Evolutionary conservation across 805 yeast genomes (phyloP).

Genomic region (Tetrapisispora taiwanensis): DNA sequence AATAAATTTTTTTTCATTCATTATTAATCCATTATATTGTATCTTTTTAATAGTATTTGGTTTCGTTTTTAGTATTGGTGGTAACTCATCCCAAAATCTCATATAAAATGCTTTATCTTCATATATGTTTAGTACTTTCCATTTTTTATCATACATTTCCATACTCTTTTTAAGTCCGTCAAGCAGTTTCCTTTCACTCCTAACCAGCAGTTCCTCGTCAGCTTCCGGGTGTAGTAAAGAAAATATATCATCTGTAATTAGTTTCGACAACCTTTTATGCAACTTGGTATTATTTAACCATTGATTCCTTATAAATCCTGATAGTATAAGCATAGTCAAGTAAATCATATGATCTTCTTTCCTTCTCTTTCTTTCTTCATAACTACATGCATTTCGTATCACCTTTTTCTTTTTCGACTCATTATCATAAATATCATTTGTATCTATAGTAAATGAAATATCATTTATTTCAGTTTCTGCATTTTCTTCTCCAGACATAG

Average conservation of each 20-base stretch:
- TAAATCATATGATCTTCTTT: slow-evolving; percentile 47
- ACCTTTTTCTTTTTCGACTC: slow-evolving; percentile 14
- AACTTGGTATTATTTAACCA: slow-evolving; percentile 57
- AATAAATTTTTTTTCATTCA: slow-evolving; percentile 33
- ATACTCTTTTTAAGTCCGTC: slow-evolving; percentile 67
- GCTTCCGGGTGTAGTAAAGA: slow-evolving; percentile 40
- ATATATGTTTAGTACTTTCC: slow-evolving; percentile 35
- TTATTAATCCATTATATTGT: slow-evolving; percentile 15
- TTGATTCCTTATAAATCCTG: slow-evolving; percentile 56
- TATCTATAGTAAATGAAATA: slow-evolving; percentile 20
- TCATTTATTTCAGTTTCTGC: slow-evolving; percentile 13
- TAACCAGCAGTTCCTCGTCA: slow-evolving; percentile 30
- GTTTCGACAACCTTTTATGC: slow-evolving; percentile 31
- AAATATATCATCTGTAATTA: slow-evolving; percentile 40
- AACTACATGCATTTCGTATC: slow-evolving; percentile 32
- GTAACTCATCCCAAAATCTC: slow-evolving; percentile 40
- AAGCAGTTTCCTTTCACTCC: slow-evolving; percentile 53
- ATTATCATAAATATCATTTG: slow-evolving; percentile 7
- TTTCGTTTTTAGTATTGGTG: not conserved
- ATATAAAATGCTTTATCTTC: slow-evolving; percentile 30
- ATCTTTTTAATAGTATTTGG: slow-evolving; percentile 1
- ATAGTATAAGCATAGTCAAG: slow-evolving; percentile 49
- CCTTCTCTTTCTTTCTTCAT: slow-evolving; percentile 48
- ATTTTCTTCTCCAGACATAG: slow-evolving; percentile 4
- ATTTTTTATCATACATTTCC: slow-evolving; percentile 49